Conservation (phyloP, 352 stramenopile genomes). For the Globisporangium rhizosaccharum region DNA sequence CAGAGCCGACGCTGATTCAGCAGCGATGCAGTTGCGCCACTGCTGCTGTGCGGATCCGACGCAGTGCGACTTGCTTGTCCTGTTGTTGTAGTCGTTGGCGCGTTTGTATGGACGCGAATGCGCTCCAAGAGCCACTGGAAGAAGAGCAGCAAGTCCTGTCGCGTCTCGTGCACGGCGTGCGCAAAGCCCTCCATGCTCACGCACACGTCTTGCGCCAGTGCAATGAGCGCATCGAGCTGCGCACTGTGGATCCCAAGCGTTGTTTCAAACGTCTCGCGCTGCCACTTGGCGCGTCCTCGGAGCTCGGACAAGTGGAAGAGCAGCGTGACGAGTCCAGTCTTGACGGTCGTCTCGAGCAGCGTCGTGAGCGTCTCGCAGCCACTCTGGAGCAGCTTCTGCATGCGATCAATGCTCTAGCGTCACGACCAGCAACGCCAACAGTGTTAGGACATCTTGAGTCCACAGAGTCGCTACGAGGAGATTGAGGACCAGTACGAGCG, state of each 20-base stretch:
- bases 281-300: conserved; percentile 50
- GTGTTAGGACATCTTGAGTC: background rate
- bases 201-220: conserved; percentile 26
- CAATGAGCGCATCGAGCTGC: conserved; percentile 32
- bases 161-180: conserved; percentile 42
- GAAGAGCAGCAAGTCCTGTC: conserved; percentile 53
- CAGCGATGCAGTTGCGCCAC: conserved; percentile 31
- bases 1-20: conserved; percentile 54
- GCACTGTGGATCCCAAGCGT: conserved; percentile 33
- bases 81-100: conserved; percentile 7
- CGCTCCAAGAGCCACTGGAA: conserved; percentile 61
- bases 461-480: no score
- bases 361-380: conserved; percentile 32
- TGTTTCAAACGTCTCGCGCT: conserved; percentile 17
- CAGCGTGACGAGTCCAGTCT: conserved; percentile 27
- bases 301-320: conserved; percentile 49
- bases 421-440: background rate
- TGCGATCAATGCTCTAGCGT: conserved; percentile 46
- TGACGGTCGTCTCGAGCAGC: conserved; percentile 33
- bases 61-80: background rate
- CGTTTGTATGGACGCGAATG: conserved; percentile 57
- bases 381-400: conserved; percentile 44
- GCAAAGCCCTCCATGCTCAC: conserved; percentile 39
- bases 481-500: background rate
- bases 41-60: background rate